Conservation (phyloP, 192 early-diverging fungal species). For the Borealophlyctis nickersoniae region DNA sequence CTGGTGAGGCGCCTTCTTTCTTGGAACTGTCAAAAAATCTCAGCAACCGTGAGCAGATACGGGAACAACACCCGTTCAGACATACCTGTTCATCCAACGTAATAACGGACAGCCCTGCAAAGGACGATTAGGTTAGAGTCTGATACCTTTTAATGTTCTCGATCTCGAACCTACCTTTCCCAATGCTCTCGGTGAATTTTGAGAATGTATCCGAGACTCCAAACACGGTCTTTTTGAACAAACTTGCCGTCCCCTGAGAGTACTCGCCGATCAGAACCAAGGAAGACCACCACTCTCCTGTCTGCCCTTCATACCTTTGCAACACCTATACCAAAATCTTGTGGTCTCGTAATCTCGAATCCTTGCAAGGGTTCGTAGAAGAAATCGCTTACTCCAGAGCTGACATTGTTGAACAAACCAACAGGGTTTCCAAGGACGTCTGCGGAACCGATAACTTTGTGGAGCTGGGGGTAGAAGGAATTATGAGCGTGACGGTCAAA, state of each 20-base stretch:
- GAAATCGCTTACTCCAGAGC: conserved; percentile 90
- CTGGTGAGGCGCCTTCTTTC: conserved; percentile 73
- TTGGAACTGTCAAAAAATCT: conserved; percentile 58
- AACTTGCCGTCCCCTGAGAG: conserved; percentile 61
- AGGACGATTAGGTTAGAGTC: too few species aligned
- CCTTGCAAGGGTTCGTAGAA: conserved; percentile 99
- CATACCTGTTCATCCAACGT: conserved; percentile 79
- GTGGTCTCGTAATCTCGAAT: conserved; percentile 89
- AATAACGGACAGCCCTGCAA: conserved; percentile 75
- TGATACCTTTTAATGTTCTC: too few species aligned
- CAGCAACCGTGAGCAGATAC: conserved; percentile 3
- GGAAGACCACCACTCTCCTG: background rate
- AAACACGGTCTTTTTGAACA: conserved; percentile 93
- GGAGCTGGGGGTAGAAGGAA: conserved; percentile 28
- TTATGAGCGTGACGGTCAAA: too few species aligned
- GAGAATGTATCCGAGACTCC: conserved; percentile 92
- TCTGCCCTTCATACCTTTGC: conserved; percentile 72
- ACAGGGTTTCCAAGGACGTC: conserved; percentile 98
- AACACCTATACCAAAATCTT: conserved; percentile 90
- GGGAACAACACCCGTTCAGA: background rate
- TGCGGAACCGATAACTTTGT: conserved; percentile 77
- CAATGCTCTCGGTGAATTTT: conserved; percentile 92
- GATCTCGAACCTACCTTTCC: conserved; percentile 76
- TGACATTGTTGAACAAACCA: conserved; percentile 92
- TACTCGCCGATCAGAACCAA: background rate